Conservation (phyloP, 2,329 filamentous ascomycete genomes). For the Trichoderma sp. region DNA sequence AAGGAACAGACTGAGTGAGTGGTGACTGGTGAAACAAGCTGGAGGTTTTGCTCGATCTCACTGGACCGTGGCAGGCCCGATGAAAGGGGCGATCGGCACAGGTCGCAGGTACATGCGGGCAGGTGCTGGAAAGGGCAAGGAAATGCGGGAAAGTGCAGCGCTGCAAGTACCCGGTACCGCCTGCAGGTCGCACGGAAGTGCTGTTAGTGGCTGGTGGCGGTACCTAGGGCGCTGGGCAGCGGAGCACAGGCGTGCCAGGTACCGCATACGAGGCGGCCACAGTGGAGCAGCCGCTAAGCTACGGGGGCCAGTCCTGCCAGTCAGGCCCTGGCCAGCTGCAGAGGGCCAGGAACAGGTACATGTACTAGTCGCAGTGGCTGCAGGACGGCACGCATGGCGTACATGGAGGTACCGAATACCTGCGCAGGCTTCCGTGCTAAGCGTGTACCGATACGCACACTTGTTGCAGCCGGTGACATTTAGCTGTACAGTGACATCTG, state of each 20-base stretch:
- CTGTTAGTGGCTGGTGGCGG: neutral
- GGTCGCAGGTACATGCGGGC: neutral
- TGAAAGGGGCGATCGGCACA: constrained; percentile 17
- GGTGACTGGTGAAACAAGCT: neutral
- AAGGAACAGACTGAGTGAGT: constrained; percentile 9
- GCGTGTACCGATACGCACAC: neutral
- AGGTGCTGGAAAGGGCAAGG: neutral
- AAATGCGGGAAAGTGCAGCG: neutral
- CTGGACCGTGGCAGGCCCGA: constrained; percentile 5
- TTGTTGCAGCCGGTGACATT: neutral
- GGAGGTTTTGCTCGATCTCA: neutral
- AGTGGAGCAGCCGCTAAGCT: constrained; percentile 14
- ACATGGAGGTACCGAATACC: neutral
- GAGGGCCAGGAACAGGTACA: neutral
- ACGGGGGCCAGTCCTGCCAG: neutral
- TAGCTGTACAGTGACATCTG: neutral
- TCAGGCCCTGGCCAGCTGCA: neutral
- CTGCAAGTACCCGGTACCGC: neutral
- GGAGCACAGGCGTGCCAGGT: neutral
- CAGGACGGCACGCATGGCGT: neutral
- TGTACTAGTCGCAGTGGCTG: neutral
- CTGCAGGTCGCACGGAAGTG: neutral
- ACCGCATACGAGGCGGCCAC: constrained; percentile 20
- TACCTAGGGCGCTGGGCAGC: neutral
- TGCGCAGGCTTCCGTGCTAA: neutral